A percentile compares a stretch with the other conserved stretches of the same genome.
phyloP scores from a whole-genome alignment of 192 early-diverging fungal species.

The Coemansia sp. region DNA sequence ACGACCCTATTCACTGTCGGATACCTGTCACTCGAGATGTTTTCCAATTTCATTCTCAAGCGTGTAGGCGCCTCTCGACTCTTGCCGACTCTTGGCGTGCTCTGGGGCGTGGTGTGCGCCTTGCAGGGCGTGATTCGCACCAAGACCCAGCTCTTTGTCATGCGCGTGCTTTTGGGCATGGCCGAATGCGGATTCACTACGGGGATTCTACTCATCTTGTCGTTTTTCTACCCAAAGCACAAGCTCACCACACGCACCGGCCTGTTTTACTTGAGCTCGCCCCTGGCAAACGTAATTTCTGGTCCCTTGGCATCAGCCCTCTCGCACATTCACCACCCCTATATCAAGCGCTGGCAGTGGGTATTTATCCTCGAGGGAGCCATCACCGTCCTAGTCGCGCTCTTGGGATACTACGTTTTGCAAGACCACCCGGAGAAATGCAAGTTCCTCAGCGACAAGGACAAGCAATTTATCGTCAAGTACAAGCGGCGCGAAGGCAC shows the following conservation, averaged over 20 bases:
- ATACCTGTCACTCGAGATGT: slow-evolving; percentile 41
- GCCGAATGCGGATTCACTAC: slow-evolving; percentile 49
- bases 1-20: slow-evolving; percentile 48
- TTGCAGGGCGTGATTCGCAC: slow-evolving; percentile 45
- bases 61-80: slow-evolving; percentile 39
- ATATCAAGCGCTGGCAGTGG: slow-evolving; percentile 55
- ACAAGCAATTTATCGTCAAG: slow-evolving; percentile 36
- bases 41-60: slow-evolving; percentile 54
- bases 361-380: slow-evolving; percentile 53
- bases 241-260: slow-evolving; percentile 28
- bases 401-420: slow-evolving; percentile 38
- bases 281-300: slow-evolving; percentile 39
- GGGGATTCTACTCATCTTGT: slow-evolving; percentile 38
- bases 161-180: slow-evolving; percentile 48
- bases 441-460: slow-evolving; percentile 31
- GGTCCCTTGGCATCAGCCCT: slow-evolving; percentile 51
- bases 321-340: slow-evolving; percentile 46
- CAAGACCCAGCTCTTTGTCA: slow-evolving; percentile 37
- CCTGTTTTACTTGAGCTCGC: slow-evolving; percentile 47
- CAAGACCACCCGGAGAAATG: slow-evolving; percentile 55
- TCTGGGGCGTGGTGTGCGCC: slow-evolving; percentile 49
- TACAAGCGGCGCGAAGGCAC: slow-evolving; percentile 42
- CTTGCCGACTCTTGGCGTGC: slow-evolving; percentile 41
- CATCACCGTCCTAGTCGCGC: slow-evolving; percentile 32
- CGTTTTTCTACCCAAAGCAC: slow-evolving; percentile 50